Evolutionary conservation across 306 rosid species (phyloP).

Genomic region (Citrullus colocynthis): DNA sequence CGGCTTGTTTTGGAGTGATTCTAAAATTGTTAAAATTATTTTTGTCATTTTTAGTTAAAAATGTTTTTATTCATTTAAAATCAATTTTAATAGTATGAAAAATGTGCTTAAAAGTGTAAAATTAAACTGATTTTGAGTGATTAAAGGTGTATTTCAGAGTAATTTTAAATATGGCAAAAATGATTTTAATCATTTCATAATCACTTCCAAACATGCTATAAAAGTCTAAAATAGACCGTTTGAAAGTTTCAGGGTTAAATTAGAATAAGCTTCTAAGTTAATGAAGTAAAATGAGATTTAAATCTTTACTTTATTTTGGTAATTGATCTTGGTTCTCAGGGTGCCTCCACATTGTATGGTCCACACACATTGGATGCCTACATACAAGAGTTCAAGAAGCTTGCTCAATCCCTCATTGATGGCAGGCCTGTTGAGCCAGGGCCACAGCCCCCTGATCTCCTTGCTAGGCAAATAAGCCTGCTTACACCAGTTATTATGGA

Average conservation of each 20-base stretch:
- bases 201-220: too few relatives aligned
- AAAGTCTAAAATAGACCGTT: not conserved
- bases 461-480: slow-evolving; percentile 59
- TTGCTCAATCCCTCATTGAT: slow-evolving; percentile 43
- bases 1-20: too few relatives aligned
- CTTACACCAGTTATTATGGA: slow-evolving; percentile 78
- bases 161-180: too few relatives aligned
- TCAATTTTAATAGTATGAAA: too few relatives aligned
- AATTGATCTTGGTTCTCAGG: slow-evolving; percentile 25
- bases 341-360: slow-evolving; percentile 84
- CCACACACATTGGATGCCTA: slow-evolving; percentile 74
- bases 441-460: slow-evolving; percentile 79
- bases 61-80: too few relatives aligned
- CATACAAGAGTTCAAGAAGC: slow-evolving; percentile 85
- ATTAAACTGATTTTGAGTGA: too few relatives aligned
- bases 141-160: too few relatives aligned
- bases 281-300: not conserved
- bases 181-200: too few relatives aligned
- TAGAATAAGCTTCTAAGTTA: not conserved
- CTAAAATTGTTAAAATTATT: too few relatives aligned
- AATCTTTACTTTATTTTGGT: not conserved
- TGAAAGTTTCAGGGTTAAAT: not conserved
- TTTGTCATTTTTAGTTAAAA: too few relatives aligned
- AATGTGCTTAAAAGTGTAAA: too few relatives aligned
- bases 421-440: slow-evolving; percentile 38